Evolutionary conservation across 176 grass and related monocot species (phyloP), one percentile per base, ranked within the genome.

Genomic region (Themeda triandra): DNA sequence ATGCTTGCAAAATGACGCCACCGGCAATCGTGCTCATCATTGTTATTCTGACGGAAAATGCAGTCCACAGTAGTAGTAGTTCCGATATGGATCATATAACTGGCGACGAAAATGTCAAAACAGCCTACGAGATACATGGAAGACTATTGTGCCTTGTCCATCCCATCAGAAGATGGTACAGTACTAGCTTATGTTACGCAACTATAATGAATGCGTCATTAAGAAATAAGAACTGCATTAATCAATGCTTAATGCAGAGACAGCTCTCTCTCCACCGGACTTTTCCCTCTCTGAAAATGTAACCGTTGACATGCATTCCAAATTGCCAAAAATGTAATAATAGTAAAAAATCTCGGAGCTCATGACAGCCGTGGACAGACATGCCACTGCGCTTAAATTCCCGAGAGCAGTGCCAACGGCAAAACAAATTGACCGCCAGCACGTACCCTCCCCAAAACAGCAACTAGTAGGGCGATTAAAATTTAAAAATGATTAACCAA

Each of bases 361-460:
- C 23, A 62, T 80, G 21, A 63, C 48, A 75, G 73, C 44, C 58
- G 33, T 12, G 77, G 77, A 67, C 70, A 66, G 73, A 84, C 81
- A 80, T 67, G 36, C 75, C 75, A 6, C 77, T 41, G 82, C 42
- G 44, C 87, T 32, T 39, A 76, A 69, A 63, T 76, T 28, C 63
- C 48, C 13, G 32, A 63, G 25, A 63, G 6, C 39, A 7, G 63
- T 48, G 69, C 24, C 64, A 82, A 64, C 13, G 76, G 25, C 7
- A 40, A 53, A 83, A 80, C 14, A 33, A 68, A 79, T 31, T 72
- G 41, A 86, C 73, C 35, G 39, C 2, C 10, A 42, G 18, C 88
- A 86, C 72, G 79, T 82, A 64, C 35, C 36, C 41, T 71, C 54
- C 76, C 41, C 0, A 19, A 86, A 82, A 82, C 37, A 71, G 78